A percentile compares a stretch with the other conserved stretches of the same genome.
phyloP scores from a whole-genome alignment of 169 alveolate genomes.

The Eimeria necatrix region DNA sequence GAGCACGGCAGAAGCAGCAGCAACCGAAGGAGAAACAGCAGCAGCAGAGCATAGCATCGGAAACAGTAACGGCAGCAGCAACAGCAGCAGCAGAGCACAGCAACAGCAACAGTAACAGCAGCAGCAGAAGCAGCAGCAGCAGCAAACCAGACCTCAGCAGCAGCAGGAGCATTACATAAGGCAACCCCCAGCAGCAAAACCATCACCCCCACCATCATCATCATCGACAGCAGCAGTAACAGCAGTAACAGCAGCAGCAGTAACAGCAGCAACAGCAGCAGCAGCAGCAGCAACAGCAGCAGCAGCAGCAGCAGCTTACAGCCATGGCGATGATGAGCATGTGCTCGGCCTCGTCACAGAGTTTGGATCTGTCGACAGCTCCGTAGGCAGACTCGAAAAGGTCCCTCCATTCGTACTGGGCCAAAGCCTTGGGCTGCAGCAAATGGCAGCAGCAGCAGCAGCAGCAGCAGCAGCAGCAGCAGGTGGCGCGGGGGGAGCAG shows the following conservation, averaged over 20 bases:
- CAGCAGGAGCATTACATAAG: too few species aligned
- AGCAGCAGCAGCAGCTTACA: neutral
- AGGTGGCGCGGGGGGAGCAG: too few species aligned
- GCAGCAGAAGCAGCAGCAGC: neutral
- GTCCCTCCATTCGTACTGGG: neutral
- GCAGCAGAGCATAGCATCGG: neutral
- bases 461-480: too few species aligned
- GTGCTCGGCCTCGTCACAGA: neutral
- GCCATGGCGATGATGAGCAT: neutral
- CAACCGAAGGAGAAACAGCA: too few species aligned
- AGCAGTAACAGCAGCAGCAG: neutral
- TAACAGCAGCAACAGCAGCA: neutral
- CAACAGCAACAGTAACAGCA: neutral
- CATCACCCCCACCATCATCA: too few species aligned
- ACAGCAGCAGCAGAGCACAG: neutral
- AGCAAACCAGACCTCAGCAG: neutral
- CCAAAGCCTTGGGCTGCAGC: neutral
- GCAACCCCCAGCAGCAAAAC: too few species aligned
- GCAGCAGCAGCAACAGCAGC: neutral
- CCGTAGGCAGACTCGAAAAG: neutral
- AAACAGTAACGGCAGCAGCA: neutral
- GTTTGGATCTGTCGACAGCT: neutral
- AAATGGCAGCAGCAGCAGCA: neutral
- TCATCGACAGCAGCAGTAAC: too few species aligned
- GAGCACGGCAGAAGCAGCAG: neutral